A percentile compares a stretch with the other conserved stretches of the same genome.
phyloP scores from a whole-genome alignment of 2,329 filamentous ascomycete genomes.

The Fusarium praegraminearum region DNA sequence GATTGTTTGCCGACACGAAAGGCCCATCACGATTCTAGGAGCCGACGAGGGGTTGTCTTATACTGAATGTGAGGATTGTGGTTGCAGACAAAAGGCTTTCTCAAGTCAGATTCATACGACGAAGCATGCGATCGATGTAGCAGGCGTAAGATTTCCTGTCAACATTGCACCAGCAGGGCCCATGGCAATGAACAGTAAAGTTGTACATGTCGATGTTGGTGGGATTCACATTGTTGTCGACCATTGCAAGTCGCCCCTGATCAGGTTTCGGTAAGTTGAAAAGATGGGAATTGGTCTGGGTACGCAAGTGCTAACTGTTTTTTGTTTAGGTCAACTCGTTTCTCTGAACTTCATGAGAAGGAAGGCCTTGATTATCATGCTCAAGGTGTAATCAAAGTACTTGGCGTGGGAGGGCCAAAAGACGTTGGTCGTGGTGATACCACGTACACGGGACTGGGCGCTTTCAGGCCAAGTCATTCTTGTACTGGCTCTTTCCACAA shows the following conservation, averaged over 20 bases:
- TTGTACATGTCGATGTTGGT: conserved; percentile 23
- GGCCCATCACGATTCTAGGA: conserved; percentile 17
- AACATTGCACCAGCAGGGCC: conserved; percentile 8
- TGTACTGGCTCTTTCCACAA: conserved; percentile 25
- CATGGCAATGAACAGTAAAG: conserved; percentile 29
- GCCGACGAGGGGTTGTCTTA: background rate
- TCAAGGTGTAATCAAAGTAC: background rate
- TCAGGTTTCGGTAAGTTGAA: conserved; percentile 36
- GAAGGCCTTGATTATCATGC: conserved; percentile 14
- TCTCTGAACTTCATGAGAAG: conserved; percentile 30
- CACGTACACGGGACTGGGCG: background rate
- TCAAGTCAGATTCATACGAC: background rate
- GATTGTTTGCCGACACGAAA: conserved; percentile 15
- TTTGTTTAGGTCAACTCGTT: conserved; percentile 28
- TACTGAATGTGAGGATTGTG: conserved; percentile 28
- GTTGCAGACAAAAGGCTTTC: background rate
- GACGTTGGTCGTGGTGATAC: background rate
- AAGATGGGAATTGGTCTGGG: background rate
- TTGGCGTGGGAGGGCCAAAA: background rate
- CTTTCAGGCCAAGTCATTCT: conserved; percentile 2
- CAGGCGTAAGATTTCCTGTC: conserved; percentile 13
- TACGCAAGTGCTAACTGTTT: conserved; percentile 6
- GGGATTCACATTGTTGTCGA: conserved; percentile 35
- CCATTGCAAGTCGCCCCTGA: conserved; percentile 8
- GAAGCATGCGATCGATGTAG: conserved; percentile 9